Conservation (phyloP, 495 filamentous ascomycete species). For the Daldinia concentrica region DNA sequence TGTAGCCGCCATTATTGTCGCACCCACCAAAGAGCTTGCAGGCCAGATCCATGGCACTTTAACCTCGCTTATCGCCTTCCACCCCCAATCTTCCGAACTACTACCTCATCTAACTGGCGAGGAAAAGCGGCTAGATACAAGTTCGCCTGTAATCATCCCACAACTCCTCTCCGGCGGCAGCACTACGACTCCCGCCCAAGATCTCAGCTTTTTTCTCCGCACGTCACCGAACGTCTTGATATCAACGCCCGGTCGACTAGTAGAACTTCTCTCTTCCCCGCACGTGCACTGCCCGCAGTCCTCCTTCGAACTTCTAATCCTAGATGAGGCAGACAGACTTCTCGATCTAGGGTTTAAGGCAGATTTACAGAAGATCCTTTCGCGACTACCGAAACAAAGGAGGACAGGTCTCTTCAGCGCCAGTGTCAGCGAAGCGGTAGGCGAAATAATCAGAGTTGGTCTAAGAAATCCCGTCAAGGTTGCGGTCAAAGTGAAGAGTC, state of each 20-base stretch:
- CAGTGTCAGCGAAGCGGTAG: constrained; percentile 88
- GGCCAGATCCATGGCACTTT: constrained; percentile 90
- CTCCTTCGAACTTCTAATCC: constrained; percentile 86
- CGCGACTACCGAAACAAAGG: constrained; percentile 87
- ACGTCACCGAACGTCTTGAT: constrained; percentile 86
- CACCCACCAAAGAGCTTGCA: constrained; percentile 92
- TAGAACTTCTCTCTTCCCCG: constrained; percentile 88
- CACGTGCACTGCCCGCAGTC: constrained; percentile 90
- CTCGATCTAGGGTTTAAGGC: constrained; percentile 96
- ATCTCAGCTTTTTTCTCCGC: constrained; percentile 81
- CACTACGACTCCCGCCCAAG: constrained; percentile 77
- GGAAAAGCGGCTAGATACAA: constrained; percentile 63
- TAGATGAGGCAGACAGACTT: constrained; percentile 94
- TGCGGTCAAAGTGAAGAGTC: constrained; percentile 81
- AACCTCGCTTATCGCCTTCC: constrained; percentile 78
- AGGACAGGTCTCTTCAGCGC: constrained; percentile 95
- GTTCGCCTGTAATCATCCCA: constrained; percentile 71
- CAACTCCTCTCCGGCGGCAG: constrained; percentile 89
- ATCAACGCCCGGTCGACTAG: constrained; percentile 85
- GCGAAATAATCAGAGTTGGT: constrained; percentile 90
- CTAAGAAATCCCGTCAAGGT: constrained; percentile 94
- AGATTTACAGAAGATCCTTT: constrained; percentile 84
- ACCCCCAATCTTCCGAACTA: constrained; percentile 74
- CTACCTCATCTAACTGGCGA: constrained; percentile 59
- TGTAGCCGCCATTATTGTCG: constrained; percentile 88